Percentiles rank a stretch among this genome's conserved stretches.
Evolutionary conservation across 2,329 filamentous ascomycete species (phyloP).

Genomic region (Mycosphaerelloides madeirae): DNA sequence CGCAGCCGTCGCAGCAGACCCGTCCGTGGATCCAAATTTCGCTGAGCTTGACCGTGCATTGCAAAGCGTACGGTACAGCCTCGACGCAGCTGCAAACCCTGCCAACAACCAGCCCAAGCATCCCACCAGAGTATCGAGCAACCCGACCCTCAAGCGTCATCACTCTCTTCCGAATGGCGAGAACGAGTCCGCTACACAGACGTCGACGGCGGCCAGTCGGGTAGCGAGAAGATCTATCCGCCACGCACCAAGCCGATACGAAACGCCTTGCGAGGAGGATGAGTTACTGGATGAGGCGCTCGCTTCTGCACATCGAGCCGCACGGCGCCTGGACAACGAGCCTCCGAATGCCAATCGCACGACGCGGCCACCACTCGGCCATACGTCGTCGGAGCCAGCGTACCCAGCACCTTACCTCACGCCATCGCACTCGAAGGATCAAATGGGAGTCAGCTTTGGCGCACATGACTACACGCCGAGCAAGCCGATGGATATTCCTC

Average conservation of each 20-base stretch:
- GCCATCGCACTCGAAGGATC: constrained; percentile 75
- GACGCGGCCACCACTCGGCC: constrained; percentile 50
- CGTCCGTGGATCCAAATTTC: constrained; percentile 48
- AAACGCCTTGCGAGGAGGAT: constrained; percentile 93
- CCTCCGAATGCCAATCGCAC: constrained; percentile 21
- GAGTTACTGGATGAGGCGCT: constrained; percentile 89
- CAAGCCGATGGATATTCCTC: constrained; percentile 66
- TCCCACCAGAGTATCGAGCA: constrained; percentile 37
- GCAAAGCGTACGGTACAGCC: constrained; percentile 55
- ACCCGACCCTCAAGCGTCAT: constrained; percentile 46
- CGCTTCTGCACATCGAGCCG: constrained; percentile 68
- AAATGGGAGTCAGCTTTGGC: constrained; percentile 71
- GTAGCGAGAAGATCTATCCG: constrained; percentile 73
- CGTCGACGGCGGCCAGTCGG: constrained; percentile 62
- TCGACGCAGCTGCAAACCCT: constrained; percentile 42
- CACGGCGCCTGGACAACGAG: constrained; percentile 61
- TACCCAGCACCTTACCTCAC: constrained; percentile 56
- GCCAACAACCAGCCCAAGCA: constrained; percentile 34
- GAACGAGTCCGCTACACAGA: constrained; percentile 46
- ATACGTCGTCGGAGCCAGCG: constrained; percentile 61
- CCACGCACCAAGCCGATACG: constrained; percentile 74
- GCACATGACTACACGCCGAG: constrained; percentile 58
- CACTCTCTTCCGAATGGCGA: constrained; percentile 42
- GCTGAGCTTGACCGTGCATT: constrained; percentile 58
- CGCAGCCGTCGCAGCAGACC: constrained; percentile 44